A percentile compares a stretch with the other conserved stretches of the same genome.
These are phyloP conservation scores for Neurospora hispaniola DNA, from an alignment of 495 filamentous ascomycete species.

Conservation along the genomic window DNA sequence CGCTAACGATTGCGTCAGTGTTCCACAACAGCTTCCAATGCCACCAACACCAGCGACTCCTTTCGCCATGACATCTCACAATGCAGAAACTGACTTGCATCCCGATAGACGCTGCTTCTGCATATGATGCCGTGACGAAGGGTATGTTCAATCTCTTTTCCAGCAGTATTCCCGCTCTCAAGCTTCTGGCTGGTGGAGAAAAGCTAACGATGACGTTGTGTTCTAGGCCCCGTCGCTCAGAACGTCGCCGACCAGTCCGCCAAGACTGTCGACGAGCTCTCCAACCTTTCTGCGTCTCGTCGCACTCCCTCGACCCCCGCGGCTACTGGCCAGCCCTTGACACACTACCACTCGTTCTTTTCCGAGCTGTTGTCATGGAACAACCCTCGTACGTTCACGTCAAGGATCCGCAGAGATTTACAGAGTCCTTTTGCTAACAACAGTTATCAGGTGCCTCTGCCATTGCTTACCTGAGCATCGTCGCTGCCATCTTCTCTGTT, in stretches of 20 bases:
- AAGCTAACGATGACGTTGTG: conserved; percentile 14
- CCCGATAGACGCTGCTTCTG: conserved; percentile 30
- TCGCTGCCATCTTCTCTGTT: conserved; percentile 75
- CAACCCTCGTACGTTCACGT: conserved; percentile 34
- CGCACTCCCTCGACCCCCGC: conserved; percentile 56
- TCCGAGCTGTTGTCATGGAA: conserved; percentile 69
- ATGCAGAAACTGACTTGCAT: conserved; percentile 10
- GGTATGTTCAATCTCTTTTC: neutral
- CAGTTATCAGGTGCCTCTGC: conserved; percentile 58
- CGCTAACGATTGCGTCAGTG: conserved; percentile 24
- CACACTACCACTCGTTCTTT: conserved; percentile 94
- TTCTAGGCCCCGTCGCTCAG: conserved; percentile 62
- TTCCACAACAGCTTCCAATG: conserved; percentile 11
- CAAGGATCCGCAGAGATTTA: conserved; percentile 9
- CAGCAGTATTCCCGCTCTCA: neutral
- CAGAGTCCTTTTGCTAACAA: conserved; percentile 37
- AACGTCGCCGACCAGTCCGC: conserved; percentile 62
- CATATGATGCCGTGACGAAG: conserved; percentile 19
- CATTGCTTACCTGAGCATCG: conserved; percentile 63
- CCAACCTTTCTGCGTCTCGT: conserved; percentile 61
- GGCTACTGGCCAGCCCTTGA: conserved; percentile 78
- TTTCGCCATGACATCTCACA: neutral
- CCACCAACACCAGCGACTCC: conserved; percentile 1
- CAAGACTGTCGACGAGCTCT: conserved; percentile 63
- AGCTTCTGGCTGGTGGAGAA: neutral